These are phyloP conservation scores for Phytopythium montanum DNA, from an alignment of 352 stramenopile genomes.

Conservation along the genomic window DNA sequence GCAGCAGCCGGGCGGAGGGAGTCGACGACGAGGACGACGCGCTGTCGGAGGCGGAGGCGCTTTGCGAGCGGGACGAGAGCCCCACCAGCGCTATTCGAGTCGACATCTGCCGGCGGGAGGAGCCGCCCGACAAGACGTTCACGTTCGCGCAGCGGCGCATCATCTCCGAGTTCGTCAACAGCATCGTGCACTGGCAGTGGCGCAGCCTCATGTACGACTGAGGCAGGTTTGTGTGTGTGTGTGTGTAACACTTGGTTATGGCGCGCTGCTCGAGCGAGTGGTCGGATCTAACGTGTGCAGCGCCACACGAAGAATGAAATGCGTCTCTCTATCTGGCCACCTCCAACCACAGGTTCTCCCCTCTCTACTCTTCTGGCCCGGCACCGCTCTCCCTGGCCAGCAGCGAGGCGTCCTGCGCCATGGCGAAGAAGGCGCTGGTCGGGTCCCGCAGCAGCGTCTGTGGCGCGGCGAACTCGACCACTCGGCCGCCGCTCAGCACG, in stretches of 20 bases:
- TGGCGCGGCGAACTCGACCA: constrained; percentile 82
- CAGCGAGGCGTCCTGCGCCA: not conserved
- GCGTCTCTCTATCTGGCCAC: not conserved
- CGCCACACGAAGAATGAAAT: not conserved
- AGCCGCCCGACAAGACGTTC: constrained; percentile 74
- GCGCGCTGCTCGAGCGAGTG: not conserved
- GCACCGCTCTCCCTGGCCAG: not conserved
- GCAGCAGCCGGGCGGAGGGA: constrained; percentile 11
- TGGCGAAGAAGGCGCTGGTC: not conserved
- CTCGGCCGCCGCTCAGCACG: constrained; percentile 72
- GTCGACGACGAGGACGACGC: constrained; percentile 25
- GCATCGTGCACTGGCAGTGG: constrained; percentile 88
- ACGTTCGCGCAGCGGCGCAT: constrained; percentile 77
- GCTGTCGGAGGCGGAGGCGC: not conserved
- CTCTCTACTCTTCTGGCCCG: not conserved
- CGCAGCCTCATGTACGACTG: constrained; percentile 82
- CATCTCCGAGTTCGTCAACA: constrained; percentile 86
- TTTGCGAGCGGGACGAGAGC: constrained; percentile 5
- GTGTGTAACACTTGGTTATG: not conserved
- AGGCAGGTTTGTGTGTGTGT: constrained; percentile 11
- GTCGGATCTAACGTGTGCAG: not conserved
- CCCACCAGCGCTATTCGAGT: constrained; percentile 37
- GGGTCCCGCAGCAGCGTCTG: constrained; percentile 4
- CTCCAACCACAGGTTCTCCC: not conserved
- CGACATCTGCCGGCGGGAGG: constrained; percentile 84